Evolutionary conservation across 2,329 filamentous ascomycete species (phyloP), one percentile per base, ranked within the genome.

Genomic region (Knufia fluminis): DNA sequence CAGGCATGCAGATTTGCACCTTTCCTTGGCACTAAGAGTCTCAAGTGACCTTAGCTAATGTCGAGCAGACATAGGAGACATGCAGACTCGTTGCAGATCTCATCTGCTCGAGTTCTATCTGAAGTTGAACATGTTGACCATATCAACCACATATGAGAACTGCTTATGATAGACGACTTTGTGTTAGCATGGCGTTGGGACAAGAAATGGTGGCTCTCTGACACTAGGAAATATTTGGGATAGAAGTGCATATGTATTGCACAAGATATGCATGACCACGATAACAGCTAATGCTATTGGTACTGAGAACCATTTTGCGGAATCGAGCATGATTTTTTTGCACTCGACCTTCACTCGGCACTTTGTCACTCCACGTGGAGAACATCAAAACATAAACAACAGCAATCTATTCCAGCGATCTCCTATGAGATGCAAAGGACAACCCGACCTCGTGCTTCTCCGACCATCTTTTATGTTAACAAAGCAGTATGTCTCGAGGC

Each of bases 261-360:
- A n/a, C 16, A 17, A 14, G 33, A n/a, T n/a, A 4, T 36, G 33
- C 16, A 8, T 36, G 33, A 7, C 4, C 7, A 36, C 16, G 33
- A 36, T 16, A 17, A 12, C 6, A 28, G 12, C 26, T 28, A 28
- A 28, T 28, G 12, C 26, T 12, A 28, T 28, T 12, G 12, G 12
- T 28, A 28, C 26, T 28, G 12, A 28, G 6, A 28, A 28, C 12
- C 12, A 28, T 28, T 22, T 40, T 38, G 4, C 4, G 12, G 17
- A 22, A 22, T 12, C 10, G 17, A 22, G 38, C 38, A 40, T 40
- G 10, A 9, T 17, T 12, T 12, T 16, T 20, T 20, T 26, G 9
- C 16, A 24, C 16, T 16, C 40, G 14, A 16, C 40, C 40, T 43
- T 43, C 40, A 43, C 40, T 43, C 39, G 40, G 7, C 7, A 43